phyloP scores from a whole-genome alignment of 306 rosid genomes.

The Alnus glutinosa region DNA sequence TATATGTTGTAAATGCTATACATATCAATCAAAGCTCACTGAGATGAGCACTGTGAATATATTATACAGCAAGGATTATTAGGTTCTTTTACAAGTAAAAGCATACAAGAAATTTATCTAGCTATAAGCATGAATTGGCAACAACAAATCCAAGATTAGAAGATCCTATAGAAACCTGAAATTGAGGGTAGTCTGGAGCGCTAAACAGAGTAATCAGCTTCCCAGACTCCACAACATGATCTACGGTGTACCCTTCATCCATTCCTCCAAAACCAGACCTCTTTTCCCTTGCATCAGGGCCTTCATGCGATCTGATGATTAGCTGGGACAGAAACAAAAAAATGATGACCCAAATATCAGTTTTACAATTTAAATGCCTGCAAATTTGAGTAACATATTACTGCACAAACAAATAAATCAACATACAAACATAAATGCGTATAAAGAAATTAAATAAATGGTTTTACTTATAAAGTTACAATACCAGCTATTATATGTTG shows the following conservation, averaged over 20 bases:
- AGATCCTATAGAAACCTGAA: slow-evolving; percentile 58
- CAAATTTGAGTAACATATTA: background rate
- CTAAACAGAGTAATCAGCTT: slow-evolving; percentile 81
- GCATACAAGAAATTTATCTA: background rate
- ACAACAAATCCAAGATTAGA: slow-evolving; percentile 5
- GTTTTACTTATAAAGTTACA: background rate
- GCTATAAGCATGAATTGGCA: background rate
- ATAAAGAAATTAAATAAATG: background rate
- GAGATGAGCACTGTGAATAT: too few species aligned
- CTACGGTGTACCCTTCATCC: slow-evolving; percentile 84
- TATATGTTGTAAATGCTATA: too few species aligned
- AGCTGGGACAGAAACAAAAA: slow-evolving; percentile 43
- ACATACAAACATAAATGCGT: slow-evolving; percentile 3
- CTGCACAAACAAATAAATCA: slow-evolving; percentile 27
- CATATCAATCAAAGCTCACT: too few species aligned
- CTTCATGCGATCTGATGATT: slow-evolving; percentile 93
- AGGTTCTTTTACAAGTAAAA: background rate
- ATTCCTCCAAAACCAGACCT: slow-evolving; percentile 78
- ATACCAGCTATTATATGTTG: background rate
- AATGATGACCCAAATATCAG: slow-evolving; percentile 32
- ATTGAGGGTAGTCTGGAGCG: slow-evolving; percentile 96
- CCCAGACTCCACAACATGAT: slow-evolving; percentile 89
- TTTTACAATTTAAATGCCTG: slow-evolving; percentile 11
- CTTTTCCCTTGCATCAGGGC: slow-evolving; percentile 94
- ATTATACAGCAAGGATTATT: too few species aligned